Base-by-base conservation (phyloP, 805 yeast genomes). In the Saturnispora serradocipensis region DNA sequence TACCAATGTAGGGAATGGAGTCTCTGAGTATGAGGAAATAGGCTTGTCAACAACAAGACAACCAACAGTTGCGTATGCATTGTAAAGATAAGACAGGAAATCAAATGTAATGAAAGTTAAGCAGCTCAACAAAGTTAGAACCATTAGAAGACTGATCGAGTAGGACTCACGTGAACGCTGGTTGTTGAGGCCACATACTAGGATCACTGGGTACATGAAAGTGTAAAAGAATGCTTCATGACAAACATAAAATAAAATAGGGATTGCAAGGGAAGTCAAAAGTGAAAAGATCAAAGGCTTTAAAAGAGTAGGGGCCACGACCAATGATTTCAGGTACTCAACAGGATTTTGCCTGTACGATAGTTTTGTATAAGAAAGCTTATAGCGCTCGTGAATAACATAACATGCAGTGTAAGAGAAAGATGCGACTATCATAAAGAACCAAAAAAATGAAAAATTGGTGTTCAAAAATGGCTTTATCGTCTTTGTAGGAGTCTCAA, bases 41-140 rank as follows among this genome's bases (percentile, higher is more conserved):
- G 87, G 78, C 52, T 77, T 78, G 18, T 78, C 80, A 46, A 83
- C 81, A 58, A 82, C 84, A 48, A 86, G 61, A 62, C 91, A 85
- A 2, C 93, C 91, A 56, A 84, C 75, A 13, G 84, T 75, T 51
- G 86, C 74, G 61, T 83, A 84, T 2, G 84, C 84, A 59, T 80
- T 72, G 61, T 76, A 85, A 0, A 81, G 66, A 51, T 77, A 74
- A 60, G 82, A 82, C 24, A 76, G 62, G 8, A 75, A 45, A 59
- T 85, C 89, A 60, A 22, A 61, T 53, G 62, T 66, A 15, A 66
- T 16, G 46, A 66, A 61, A 5, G 69, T 60, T 2, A 56, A 55
- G n/a, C 18, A 28, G 16, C 10, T 30, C 38, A 44, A 6, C n/a
- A 24, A 24, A 15, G 44, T 40, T 7, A 40, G 13, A 9, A 18